A percentile compares a stretch with the other conserved stretches of the same genome.
These are phyloP conservation scores for Podospora didyma DNA, from an alignment of 495 filamentous ascomycete genomes.

Conservation along the genomic window DNA sequence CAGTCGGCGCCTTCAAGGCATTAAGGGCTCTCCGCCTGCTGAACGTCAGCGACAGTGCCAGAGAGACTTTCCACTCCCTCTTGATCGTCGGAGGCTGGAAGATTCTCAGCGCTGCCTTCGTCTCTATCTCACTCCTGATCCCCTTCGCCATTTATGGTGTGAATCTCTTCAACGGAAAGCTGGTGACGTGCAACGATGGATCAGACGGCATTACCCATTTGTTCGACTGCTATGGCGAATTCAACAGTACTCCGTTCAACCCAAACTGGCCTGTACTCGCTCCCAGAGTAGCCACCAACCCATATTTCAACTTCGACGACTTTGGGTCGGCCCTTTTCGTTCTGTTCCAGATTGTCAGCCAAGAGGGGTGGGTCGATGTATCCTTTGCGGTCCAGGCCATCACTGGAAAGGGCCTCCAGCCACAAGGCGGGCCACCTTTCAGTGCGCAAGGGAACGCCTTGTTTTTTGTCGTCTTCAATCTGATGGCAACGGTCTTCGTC, in stretches of 20 bases:
- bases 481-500: constrained; percentile 95
- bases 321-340: constrained; percentile 91
- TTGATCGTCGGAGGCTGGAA: constrained; percentile 92
- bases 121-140: constrained; percentile 89
- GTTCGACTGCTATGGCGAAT: constrained; percentile 79
- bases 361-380: constrained; percentile 95
- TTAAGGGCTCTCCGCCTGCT: constrained; percentile 88
- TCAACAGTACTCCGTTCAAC: constrained; percentile 63
- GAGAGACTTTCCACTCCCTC: constrained; percentile 94
- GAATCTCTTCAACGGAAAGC: constrained; percentile 84
- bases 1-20: constrained; percentile 96
- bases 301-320: constrained; percentile 89
- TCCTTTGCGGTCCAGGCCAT: constrained; percentile 80
- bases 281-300: constrained; percentile 73
- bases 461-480: constrained; percentile 95
- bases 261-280: constrained; percentile 75
- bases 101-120: constrained; percentile 72
- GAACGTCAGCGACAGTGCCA: constrained; percentile 93
- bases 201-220: constrained; percentile 51
- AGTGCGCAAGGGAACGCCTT: constrained; percentile 75
- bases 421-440: constrained; percentile 48
- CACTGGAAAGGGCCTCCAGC: constrained; percentile 70
- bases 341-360: constrained; percentile 97
- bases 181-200: constrained; percentile 77
- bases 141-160: constrained; percentile 95